Evolutionary conservation across 352 stramenopile species (phyloP).

Genomic region (Globisporangium mamillatum): DNA sequence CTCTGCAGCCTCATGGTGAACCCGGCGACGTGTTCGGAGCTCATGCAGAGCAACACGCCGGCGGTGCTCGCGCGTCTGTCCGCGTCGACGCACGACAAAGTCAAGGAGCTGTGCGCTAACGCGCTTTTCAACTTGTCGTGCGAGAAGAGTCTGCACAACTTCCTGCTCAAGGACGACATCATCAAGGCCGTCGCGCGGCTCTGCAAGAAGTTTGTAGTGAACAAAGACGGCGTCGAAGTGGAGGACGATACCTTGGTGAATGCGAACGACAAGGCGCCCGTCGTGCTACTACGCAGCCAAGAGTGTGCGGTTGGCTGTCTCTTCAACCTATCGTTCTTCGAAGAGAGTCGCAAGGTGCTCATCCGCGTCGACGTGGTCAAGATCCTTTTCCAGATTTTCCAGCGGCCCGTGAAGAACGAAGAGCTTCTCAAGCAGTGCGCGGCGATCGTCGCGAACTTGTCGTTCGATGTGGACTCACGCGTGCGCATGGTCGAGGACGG

Average conservation of each 20-base stretch:
- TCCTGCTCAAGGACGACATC: slow-evolving; percentile 69
- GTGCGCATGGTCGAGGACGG: slow-evolving; percentile 62
- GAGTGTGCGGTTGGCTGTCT: slow-evolving; percentile 73
- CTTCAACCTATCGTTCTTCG: slow-evolving; percentile 79
- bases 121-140: slow-evolving; percentile 81
- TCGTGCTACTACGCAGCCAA: slow-evolving; percentile 52
- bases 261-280: slow-evolving; percentile 38
- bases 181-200: slow-evolving; percentile 68
- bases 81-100: slow-evolving; percentile 38
- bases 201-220: slow-evolving; percentile 47
- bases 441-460: slow-evolving; percentile 65
- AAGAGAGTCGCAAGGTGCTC: slow-evolving; percentile 59
- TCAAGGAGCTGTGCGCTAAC: slow-evolving; percentile 71
- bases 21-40: slow-evolving; percentile 46
- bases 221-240: slow-evolving; percentile 46
- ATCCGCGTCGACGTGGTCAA: slow-evolving; percentile 60
- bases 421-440: slow-evolving; percentile 69
- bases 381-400: slow-evolving; percentile 65
- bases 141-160: slow-evolving; percentile 59
- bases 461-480: slow-evolving; percentile 63
- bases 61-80: slow-evolving; percentile 51
- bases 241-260: slow-evolving; percentile 47
- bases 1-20: slow-evolving; percentile 70
- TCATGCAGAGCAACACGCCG: slow-evolving; percentile 70
- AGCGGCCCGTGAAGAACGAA: slow-evolving; percentile 58